Base-by-base conservation (phyloP, 2,329 filamentous ascomycete genomes). In the Sclerotinia nivalis region DNA sequence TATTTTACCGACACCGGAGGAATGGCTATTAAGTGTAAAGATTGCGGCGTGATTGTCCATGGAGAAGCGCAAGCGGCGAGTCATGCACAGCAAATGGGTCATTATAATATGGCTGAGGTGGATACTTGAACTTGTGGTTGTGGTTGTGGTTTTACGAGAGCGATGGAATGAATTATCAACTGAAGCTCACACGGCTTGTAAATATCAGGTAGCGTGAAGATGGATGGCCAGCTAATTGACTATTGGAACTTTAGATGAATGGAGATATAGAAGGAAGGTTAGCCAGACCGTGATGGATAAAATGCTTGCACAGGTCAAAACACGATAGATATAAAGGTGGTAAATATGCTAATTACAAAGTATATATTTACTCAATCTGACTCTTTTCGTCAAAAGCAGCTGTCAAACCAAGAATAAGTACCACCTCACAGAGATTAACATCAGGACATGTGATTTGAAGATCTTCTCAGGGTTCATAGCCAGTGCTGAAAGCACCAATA, bases 1-100 rank as follows among this genome's bases (percentile, higher is more conserved):
- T 98, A 98, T 78, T 97, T 88, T 76, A 97, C 94, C 0, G 93
- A 97, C 78, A 97, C 93, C 0, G 87, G 91, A 31, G 89, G 89
- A 0, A 93, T 97, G 77, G 84, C 87, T 50, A 86, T 97, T 70
- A 88, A 85, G 76, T 98, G 95, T 79, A 93, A 93, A 73, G 82
- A 85, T 4, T 95, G 92, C 77, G 85, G 87, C 2, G 88, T 87
- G 84, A 85, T 89, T 25, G 89, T 91, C 0, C 87, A 87, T 69
- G 92, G 92, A 1, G 84, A 93, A 78, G 80, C 81, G 55, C 87
- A 85, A 69, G 88, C 90, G 1, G 81, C 85, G 22, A 81, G 85
- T 73, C 91, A 93, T 78, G 89, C 89, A 13, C 81, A 83, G 58
- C 79, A 83, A 70, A 90, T 88, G 0, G 86, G 87, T 0, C 89